Base-by-base conservation (phyloP, 208 protist genomes). In the Porcisia hertigi region DNA sequence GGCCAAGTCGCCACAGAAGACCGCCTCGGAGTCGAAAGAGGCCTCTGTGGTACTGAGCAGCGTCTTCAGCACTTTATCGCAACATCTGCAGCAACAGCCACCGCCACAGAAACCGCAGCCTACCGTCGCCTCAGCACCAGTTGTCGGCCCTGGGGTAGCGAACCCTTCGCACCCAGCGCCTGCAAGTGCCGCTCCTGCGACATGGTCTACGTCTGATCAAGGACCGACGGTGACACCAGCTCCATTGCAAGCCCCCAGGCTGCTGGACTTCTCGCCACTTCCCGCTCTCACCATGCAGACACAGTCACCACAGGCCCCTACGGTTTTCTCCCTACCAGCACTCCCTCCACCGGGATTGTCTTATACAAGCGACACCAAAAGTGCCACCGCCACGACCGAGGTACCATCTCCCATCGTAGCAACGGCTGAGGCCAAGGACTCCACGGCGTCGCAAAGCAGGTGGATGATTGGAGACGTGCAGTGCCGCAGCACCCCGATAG, bases 41-140 rank as follows among this genome's bases (percentile, higher is more conserved):
- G 70, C 75, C n/a, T 86, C 82, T 2, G 71, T 75, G 64, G 69
- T 67, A 5, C 62, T 72, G 2, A 94, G 89, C 82, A 96, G 89
- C 71, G 76, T 88, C 58, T 92, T 96, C 79, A 96, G 91, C 74
- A 96, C 91, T 20, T 84, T 94, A 14, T 96, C 91, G n/a, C 89
- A 93, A 77, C 89, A 96, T 70, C 76, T 96, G 2, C 84, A 81
- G 65, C 30, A 52, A 9, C 36, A 53, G 20, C 49, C 55, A 52
- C 30, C 16, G n/a, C 69, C 3, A n/a, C 63, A 23, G 34, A 53
- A 6, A 16, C 64, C 39, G 43, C 66, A 67, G 43, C 64, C 43
- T 2, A 20, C 34, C 64, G 45, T 39, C 12, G 20, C 3, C 36
- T 14, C 45, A 77, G 36, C 45, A 12, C 64, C 47, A 41, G 34